These are phyloP conservation scores for Pigoraptor vietnamica DNA, from an alignment of 78 protist species.

Conservation along the genomic window DNA sequence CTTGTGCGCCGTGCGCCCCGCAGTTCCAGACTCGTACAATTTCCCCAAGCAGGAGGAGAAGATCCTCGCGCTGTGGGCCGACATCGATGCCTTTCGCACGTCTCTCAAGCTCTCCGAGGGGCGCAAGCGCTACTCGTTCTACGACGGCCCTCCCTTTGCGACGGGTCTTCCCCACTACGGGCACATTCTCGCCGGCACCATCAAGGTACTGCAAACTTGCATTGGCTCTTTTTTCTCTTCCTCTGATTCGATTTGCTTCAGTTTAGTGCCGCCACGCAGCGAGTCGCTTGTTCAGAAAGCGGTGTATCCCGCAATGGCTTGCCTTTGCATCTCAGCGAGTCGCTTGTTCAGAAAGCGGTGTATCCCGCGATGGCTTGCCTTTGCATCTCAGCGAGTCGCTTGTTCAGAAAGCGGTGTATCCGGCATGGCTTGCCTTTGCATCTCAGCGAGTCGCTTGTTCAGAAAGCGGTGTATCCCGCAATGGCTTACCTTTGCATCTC, in stretches of 20 bases:
- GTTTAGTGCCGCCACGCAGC: too few species aligned
- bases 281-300: too few species aligned
- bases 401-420: too few species aligned
- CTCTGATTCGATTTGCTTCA: too few species aligned
- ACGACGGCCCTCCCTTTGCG: slow-evolving; percentile 99
- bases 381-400: too few species aligned
- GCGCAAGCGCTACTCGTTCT: slow-evolving; percentile 55
- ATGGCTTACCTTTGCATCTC: neutral
- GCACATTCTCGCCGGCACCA: slow-evolving; percentile 97
- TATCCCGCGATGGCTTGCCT: too few species aligned
- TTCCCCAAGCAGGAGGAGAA: slow-evolving; percentile 79
- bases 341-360: too few species aligned
- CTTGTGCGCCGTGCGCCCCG: neutral
- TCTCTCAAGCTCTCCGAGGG: slow-evolving; percentile 59
- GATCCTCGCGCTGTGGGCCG: slow-evolving; percentile 78
- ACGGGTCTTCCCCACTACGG: slow-evolving; percentile 99
- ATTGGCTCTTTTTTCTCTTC: neutral
- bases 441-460: too few species aligned
- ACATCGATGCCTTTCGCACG: slow-evolving; percentile 83
- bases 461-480: too few species aligned
- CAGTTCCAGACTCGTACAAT: slow-evolving; percentile 61
- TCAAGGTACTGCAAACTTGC: slow-evolving; percentile 60
- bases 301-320: too few species aligned
- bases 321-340: too few species aligned
- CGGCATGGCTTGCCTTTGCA: too few species aligned